phyloP scores from a whole-genome alignment of 176 grass and related monocot genomes.

The Avena sativa region DNA sequence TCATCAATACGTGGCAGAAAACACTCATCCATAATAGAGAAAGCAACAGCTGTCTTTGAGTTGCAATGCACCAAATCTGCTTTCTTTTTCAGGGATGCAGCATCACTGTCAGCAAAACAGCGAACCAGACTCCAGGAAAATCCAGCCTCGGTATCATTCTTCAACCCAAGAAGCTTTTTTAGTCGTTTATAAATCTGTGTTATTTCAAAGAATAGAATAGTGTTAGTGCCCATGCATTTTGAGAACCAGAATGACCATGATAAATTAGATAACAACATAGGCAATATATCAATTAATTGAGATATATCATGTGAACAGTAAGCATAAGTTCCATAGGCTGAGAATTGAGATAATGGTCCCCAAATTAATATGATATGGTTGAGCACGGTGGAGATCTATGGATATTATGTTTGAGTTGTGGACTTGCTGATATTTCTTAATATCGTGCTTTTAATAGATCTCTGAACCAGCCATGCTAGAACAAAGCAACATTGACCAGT shows the following conservation, averaged over 20 bases:
- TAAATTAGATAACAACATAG: conserved; percentile 26
- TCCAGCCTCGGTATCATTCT: conserved; percentile 81
- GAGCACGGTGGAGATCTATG: not conserved
- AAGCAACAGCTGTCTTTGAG: conserved; percentile 88
- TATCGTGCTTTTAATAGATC: not conserved
- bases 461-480: not conserved
- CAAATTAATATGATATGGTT: not conserved
- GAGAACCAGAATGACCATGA: conserved; percentile 38
- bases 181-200: conserved; percentile 69
- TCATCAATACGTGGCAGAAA: conserved; percentile 81
- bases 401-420: conserved; percentile 25
- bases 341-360: not conserved
- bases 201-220: conserved; percentile 27
- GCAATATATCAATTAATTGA: conserved; percentile 32
- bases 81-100: conserved; percentile 42
- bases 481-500: conserved; percentile 32
- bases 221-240: conserved; percentile 32
- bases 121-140: conserved; percentile 87
- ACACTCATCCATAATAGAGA: conserved; percentile 93
- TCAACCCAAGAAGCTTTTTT: conserved; percentile 77
- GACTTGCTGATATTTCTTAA: conserved; percentile 3
- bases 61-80: conserved; percentile 62
- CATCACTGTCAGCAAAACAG: conserved; percentile 67
- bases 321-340: not conserved
- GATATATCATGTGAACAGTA: conserved; percentile 18